Evolutionary conservation across 305 asterid genomes (phyloP).

Genomic region (Fraxinus nigra): DNA sequence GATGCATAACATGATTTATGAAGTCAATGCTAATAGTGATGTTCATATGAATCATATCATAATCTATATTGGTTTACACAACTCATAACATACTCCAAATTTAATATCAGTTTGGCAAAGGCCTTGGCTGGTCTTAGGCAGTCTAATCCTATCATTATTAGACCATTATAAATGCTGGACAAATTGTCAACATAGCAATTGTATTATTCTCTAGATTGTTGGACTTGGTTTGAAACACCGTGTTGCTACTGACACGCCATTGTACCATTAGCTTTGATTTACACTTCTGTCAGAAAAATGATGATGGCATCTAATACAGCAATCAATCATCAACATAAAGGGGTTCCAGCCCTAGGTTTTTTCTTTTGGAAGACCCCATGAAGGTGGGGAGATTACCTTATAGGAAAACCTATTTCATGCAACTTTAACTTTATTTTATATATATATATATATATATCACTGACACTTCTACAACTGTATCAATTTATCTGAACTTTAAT

Average conservation of each 20-base stretch:
- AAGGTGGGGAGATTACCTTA: neutral
- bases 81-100: neutral
- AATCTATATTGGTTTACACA: neutral
- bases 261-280: neutral
- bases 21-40: neutral
- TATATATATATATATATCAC: neutral
- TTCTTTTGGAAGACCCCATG: neutral
- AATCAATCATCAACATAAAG: neutral
- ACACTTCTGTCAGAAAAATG: neutral
- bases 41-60: neutral
- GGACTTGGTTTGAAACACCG: neutral
- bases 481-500: too few relatives aligned
- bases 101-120: neutral
- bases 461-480: too few relatives aligned
- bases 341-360: neutral
- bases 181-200: neutral
- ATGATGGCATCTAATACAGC: neutral
- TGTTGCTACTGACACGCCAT: neutral
- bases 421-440: too few relatives aligned
- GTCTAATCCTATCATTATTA: neutral
- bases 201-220: neutral
- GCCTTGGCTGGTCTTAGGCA: neutral
- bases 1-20: neutral
- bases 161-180: neutral
- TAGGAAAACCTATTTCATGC: neutral